phyloP scores from a whole-genome alignment of 2,329 filamentous ascomycete genomes.

The Hyphodiscus sp. region DNA sequence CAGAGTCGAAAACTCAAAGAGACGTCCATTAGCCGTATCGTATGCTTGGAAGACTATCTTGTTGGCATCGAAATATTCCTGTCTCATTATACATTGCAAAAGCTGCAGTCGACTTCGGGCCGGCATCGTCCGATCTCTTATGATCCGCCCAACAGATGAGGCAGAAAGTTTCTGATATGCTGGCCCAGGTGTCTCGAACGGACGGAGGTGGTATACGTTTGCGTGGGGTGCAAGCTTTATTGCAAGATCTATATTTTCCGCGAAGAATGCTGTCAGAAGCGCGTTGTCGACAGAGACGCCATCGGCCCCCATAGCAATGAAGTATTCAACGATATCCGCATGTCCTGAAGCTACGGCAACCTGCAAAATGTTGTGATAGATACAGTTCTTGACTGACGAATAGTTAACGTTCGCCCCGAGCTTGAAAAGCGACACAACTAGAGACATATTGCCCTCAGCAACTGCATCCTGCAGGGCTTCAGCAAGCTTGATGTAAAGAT shows the following conservation, averaged over 20 bases:
- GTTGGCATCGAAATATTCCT: not conserved
- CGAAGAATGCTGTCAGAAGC: not conserved
- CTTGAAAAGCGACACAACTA: not conserved
- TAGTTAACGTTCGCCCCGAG: slow-evolving; percentile 1
- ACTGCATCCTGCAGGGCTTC: not conserved
- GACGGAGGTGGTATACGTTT: not conserved
- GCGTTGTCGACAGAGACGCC: not conserved
- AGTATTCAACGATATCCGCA: not conserved
- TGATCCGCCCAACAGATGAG: not conserved
- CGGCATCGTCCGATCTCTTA: not conserved
- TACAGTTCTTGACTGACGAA: not conserved
- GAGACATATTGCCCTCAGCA: not conserved
- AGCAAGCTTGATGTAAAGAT: not conserved
- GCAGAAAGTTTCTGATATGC: not conserved
- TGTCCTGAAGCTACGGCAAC: not conserved
- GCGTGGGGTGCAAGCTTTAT: not conserved
- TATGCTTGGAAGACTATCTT: not conserved
- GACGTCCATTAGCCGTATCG: not conserved
- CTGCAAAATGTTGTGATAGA: not conserved
- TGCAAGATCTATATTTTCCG: not conserved
- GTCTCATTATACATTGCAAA: not conserved
- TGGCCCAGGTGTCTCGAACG: not conserved
- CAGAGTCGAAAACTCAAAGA: not conserved
- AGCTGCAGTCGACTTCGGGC: not conserved
- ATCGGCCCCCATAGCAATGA: not conserved